Conservation (phyloP, 2,329 filamentous ascomycete species). For the Aspergillus pseudoviridinutans region DNA sequence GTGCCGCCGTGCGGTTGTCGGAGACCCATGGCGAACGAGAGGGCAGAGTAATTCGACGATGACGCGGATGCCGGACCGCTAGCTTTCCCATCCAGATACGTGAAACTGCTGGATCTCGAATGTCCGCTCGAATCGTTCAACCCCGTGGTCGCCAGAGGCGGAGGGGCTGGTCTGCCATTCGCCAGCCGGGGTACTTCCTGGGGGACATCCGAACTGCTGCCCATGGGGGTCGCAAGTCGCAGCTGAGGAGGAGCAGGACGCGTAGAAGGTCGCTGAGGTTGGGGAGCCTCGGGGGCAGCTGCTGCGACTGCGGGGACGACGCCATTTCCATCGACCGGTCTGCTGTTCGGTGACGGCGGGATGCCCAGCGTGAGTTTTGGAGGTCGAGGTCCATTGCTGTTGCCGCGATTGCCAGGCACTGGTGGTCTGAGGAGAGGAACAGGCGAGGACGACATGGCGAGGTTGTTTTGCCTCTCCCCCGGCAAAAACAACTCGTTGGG, state of each 20-base stretch:
- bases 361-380: conserved; percentile 86
- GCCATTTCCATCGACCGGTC: conserved; percentile 58
- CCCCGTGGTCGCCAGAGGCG: conserved; percentile 63
- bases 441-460: conserved; percentile 64
- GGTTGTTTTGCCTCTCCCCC: conserved; percentile 38
- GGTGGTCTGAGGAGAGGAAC: conserved; percentile 80
- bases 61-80: conserved; percentile 82
- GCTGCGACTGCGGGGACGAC: conserved; percentile 32
- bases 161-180: conserved; percentile 51
- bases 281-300: conserved; percentile 21
- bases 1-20: conserved; percentile 60
- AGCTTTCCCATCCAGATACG: conserved; percentile 66
- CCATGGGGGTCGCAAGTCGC: conserved; percentile 84
- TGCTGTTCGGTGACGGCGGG: conserved; percentile 77
- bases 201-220: conserved; percentile 63
- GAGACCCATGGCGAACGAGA: conserved; percentile 74
- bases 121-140: conserved; percentile 77
- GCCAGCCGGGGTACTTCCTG: conserved; percentile 61
- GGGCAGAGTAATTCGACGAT: conserved; percentile 77
- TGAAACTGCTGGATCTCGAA: conserved; percentile 80
- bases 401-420: conserved; percentile 65
- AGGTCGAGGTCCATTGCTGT: conserved; percentile 58
- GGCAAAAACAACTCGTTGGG: conserved; percentile 41
- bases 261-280: conserved; percentile 33
- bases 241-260: conserved; percentile 72